Evolutionary conservation across 73 alveolate genomes (phyloP), one percentile per base, ranked within the genome.

Genomic region (Paramecium caudatum): DNA sequence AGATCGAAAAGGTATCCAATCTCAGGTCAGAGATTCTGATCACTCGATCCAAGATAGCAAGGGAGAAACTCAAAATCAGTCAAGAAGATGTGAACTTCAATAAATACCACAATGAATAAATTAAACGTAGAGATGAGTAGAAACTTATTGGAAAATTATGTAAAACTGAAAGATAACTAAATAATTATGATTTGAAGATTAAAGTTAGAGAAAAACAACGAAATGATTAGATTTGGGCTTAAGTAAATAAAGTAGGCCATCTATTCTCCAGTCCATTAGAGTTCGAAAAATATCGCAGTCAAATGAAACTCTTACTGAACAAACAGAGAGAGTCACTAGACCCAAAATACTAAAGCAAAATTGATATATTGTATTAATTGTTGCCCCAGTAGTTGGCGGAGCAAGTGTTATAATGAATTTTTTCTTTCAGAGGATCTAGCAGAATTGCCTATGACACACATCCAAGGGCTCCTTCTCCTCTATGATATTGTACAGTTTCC

Each of bases 331-430:
- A 32, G 34, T 13, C 36, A 0, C 0, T 63, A 0, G 49, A 36
- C 15, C 34, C 4, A 0, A 65, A 65, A 65, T 33, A 65, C 34
- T n/a, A 21, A 23, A 55, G 30, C 30, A 19, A 43, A 6, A 21
- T 23, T 27, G 41, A 55, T 55, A 23, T 55, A n/a, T 19, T 55
- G 30, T 55, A 55, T 55, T 27, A 55, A 55, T 55, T 55, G 46
- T 55, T 5, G 30, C n/a, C n/a, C n/a, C n/a, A 55, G 80, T 55
- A 55, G 30, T 27, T 55, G 80, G 45, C 80, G 30, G 80, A 55
- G 30, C 23, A 55, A 55, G 80, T 23, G 8, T 55, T 23, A 55
- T 55, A 55, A 55, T 55, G 80, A 55, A 27, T 10, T 27, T n/a
- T n/a, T n/a, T n/a, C 23, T 55, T 55, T 55, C 80, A 55, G 23